Base-by-base conservation (phyloP, 2,329 filamentous ascomycete genomes). In the Xylariales sp. region DNA sequence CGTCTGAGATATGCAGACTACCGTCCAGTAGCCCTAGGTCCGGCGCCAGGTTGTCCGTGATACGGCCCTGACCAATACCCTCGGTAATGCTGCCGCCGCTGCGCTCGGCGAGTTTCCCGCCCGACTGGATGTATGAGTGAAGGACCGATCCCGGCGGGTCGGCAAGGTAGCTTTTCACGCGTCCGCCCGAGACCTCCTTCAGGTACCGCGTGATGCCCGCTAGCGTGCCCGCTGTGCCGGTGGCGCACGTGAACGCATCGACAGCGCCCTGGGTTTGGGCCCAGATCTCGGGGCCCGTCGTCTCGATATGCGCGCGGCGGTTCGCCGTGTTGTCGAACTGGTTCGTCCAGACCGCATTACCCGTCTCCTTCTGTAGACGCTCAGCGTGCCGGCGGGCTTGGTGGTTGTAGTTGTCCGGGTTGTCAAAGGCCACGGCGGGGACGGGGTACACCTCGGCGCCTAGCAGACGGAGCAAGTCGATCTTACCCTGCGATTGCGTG, bases 261-360 rank as follows among this genome's bases (percentile, higher is more conserved):
- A 99, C 82, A 71, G 90, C 90, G 43, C 96, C 95, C 1, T 79
- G 82, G 0, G 96, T 98, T 85, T 99, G 96, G 34, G 90, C 84
- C 96, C 96, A 99, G 78, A 99, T 97, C 82, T 99, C 96, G 0
- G 96, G 96, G 0, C 96, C 96, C 0, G 96, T 99, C 1, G 95
- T 98, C 84, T 97, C 95, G 74, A 98, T 91, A 79, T 99, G 96
- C 55, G 96, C 96, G 76, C 92, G 90, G 60, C 96, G 88, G 82
- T 99, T 99, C 61, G 96, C 96, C 60, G 87, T 90, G 83, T 99
- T 99, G 80, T 99, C 96, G 82, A 99, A 99, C 83, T 99, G 96
- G 82, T 99, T 97, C 52, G 96, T 99, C 96, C 96, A 99, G 14
- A 98, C 94, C 8, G 95, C 94, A 60, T 74, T 71, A 0, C 68